Percentiles rank a stretch among this genome's conserved stretches.
phyloP scores from a whole-genome alignment of 2,329 filamentous ascomycete genomes.

The Salinomyces thailandicus region DNA sequence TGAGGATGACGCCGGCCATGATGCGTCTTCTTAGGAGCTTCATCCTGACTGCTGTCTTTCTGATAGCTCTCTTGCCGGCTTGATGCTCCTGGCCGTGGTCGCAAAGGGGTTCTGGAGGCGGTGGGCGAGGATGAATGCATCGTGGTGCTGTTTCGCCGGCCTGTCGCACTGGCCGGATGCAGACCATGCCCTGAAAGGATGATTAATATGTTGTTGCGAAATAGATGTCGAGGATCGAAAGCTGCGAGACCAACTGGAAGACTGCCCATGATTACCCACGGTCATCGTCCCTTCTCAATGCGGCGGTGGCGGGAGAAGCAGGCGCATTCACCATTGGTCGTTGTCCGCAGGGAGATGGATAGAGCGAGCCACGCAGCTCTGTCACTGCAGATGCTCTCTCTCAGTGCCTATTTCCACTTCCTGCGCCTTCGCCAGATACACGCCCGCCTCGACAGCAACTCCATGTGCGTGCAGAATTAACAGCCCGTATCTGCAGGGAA shows the following conservation, averaged over 20 bases:
- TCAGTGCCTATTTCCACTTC: neutral
- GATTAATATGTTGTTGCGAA: neutral
- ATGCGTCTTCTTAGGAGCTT: neutral
- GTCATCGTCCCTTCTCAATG: neutral
- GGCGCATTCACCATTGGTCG: neutral
- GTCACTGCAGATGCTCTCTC: neutral
- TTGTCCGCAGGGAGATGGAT: neutral
- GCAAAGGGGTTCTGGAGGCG: neutral
- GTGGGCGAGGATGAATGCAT: neutral
- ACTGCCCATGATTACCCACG: neutral
- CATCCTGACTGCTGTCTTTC: neutral
- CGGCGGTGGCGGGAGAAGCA: neutral
- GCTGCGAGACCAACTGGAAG: neutral
- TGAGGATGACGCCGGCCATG: slow-evolving; percentile 6
- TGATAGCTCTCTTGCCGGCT: neutral
- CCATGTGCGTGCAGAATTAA: neutral
- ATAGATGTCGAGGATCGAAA: neutral
- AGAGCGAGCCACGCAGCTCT: neutral
- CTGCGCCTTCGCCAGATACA: neutral
- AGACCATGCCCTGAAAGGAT: neutral
- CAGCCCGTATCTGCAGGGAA: neutral
- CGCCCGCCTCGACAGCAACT: neutral
- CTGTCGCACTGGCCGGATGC: neutral
- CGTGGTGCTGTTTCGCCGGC: neutral
- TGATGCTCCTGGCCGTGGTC: neutral